phyloP scores from a whole-genome alignment of 345 rosid genomes.

The Camelina neglecta region DNA sequence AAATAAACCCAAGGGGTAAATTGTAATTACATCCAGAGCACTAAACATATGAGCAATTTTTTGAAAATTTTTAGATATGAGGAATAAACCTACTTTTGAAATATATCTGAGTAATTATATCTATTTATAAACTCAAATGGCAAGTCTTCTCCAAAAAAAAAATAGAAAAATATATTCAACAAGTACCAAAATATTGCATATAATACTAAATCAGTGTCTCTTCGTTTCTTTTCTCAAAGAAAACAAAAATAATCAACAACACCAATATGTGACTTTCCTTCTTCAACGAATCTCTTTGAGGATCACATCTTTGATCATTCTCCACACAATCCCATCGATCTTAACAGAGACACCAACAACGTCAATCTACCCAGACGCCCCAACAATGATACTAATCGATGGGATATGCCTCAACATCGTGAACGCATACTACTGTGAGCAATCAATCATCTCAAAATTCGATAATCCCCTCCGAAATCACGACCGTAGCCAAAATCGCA shows the following conservation, averaged over 20 bases:
- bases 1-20: no score
- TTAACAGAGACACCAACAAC: not conserved
- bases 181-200: not conserved
- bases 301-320: constrained; percentile 17
- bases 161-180: not conserved
- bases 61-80: no score
- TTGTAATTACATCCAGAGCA: no score
- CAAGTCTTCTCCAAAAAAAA: not conserved
- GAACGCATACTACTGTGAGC: constrained; percentile 5
- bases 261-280: constrained; percentile 1
- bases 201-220: not conserved
- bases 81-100: no score
- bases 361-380: not conserved
- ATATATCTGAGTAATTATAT: no score
- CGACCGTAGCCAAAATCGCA: not conserved
- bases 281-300: not conserved
- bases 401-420: constrained; percentile 8
- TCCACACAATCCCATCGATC: not conserved
- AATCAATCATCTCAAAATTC: constrained; percentile 2
- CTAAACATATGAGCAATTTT: no score
- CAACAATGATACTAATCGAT: constrained; percentile 29
- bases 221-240: not conserved
- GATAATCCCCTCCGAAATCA: not conserved
- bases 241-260: not conserved
- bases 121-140: not conserved